Conservation (phyloP, 768 basidiomycete species). For the Xerocomellus amylosporus region DNA sequence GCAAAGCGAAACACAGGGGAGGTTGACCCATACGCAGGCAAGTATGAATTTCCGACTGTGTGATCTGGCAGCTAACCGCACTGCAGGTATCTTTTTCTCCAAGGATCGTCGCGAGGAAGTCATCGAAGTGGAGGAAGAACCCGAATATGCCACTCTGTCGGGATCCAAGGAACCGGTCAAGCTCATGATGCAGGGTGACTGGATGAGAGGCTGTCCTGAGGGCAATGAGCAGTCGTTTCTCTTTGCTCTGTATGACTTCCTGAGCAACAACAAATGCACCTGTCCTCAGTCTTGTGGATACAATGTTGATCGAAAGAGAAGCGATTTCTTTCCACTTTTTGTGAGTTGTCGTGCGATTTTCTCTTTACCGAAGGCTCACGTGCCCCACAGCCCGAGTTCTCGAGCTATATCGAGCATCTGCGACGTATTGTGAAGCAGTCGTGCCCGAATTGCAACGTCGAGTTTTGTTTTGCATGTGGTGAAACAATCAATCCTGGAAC, state of each 20-base stretch:
- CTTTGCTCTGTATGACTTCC: slow-evolving; percentile 77
- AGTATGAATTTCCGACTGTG: slow-evolving; percentile 8
- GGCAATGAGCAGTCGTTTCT: slow-evolving; percentile 87
- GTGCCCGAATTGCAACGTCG: slow-evolving; percentile 60
- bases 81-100: slow-evolving; percentile 85
- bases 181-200: slow-evolving; percentile 84
- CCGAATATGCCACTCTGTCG: slow-evolving; percentile 48
- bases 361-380: slow-evolving; percentile 9
- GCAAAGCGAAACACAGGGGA: slow-evolving; percentile 45
- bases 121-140: slow-evolving; percentile 85
- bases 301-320: slow-evolving; percentile 56
- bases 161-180: slow-evolving; percentile 47
- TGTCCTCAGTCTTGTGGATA: slow-evolving; percentile 80
- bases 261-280: slow-evolving; percentile 57
- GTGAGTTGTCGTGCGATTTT: slow-evolving; percentile 46
- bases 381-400: slow-evolving; percentile 61
- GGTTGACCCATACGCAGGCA: slow-evolving; percentile 89
- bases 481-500: slow-evolving; percentile 54
- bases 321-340: slow-evolving; percentile 79
- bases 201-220: slow-evolving; percentile 98
- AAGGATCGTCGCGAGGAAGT: slow-evolving; percentile 91
- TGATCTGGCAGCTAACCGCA: slow-evolving; percentile 7
- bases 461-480: slow-evolving; percentile 75
- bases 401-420: slow-evolving; percentile 65
- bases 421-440: slow-evolving; percentile 51